These are phyloP conservation scores for Toxicodendron radicans DNA, from an alignment of 345 rosid species.

Conservation along the genomic window DNA sequence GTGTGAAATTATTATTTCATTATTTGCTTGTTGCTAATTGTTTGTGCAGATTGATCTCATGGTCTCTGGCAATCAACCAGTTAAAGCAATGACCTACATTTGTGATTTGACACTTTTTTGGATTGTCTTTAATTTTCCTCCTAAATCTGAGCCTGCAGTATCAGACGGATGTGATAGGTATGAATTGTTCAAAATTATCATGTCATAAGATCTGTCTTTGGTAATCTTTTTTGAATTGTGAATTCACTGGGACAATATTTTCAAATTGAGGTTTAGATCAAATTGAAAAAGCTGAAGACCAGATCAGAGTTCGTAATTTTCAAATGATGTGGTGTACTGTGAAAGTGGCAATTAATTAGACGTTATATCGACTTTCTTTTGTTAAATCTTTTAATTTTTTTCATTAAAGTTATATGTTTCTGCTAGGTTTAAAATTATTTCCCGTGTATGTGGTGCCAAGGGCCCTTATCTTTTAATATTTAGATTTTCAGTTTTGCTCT, in stretches of 20 bases:
- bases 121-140: constrained; percentile 66
- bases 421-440: background rate
- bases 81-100: constrained; percentile 59
- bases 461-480: no score
- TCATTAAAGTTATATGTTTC: background rate
- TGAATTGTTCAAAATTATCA: constrained; percentile 16
- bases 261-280: background rate
- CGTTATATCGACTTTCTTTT: background rate
- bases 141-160: constrained; percentile 47
- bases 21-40: constrained; percentile 24
- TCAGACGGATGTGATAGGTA: constrained; percentile 66
- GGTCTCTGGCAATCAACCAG: constrained; percentile 82
- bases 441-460: no score
- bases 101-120: constrained; percentile 62
- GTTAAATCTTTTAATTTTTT: background rate
- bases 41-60: constrained; percentile 78
- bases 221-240: background rate
- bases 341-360: background rate
- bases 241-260: background rate
- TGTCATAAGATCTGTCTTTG: background rate
- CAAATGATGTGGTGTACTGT: background rate
- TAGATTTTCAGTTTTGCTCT: no score
- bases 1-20: constrained; percentile 7
- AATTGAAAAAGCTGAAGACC: background rate
- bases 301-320: background rate